phyloP scores from a whole-genome alignment of 208 protist genomes.

The Wallacemonas collosoma region DNA sequence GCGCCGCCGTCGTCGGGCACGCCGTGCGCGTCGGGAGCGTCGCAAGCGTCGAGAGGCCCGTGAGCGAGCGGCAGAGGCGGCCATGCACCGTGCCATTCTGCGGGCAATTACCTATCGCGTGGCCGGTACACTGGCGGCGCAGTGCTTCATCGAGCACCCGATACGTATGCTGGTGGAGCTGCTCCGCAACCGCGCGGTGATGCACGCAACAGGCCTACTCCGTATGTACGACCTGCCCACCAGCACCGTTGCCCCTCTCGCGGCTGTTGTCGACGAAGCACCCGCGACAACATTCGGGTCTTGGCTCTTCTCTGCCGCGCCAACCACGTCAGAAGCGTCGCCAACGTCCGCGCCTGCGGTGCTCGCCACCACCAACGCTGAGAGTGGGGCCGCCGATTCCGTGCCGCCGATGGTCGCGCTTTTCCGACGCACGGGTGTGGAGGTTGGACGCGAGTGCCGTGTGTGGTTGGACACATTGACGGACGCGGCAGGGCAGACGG shows the following conservation, averaged over 20 bases:
- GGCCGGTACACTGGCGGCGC: slow-evolving; percentile 47
- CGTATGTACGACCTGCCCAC: slow-evolving; percentile 33
- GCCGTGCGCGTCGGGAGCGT: slow-evolving; percentile 9
- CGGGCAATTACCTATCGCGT: slow-evolving; percentile 84
- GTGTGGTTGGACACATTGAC: slow-evolving; percentile 40
- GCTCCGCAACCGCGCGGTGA: slow-evolving; percentile 62
- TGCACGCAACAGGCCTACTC: slow-evolving; percentile 72
- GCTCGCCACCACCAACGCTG: not conserved
- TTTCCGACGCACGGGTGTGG: slow-evolving; percentile 43
- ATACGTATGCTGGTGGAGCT: slow-evolving; percentile 66
- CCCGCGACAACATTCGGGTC: not conserved
- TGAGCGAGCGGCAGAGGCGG: slow-evolving; percentile 27
- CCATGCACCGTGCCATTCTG: slow-evolving; percentile 43
- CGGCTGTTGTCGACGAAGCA: slow-evolving; percentile 7
- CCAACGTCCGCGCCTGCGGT: not conserved
- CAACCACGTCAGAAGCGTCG: not conserved
- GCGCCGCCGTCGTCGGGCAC: slow-evolving; percentile 8
- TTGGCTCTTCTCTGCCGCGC: not conserved
- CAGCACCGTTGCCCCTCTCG: slow-evolving; percentile 13
- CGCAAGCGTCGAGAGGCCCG: slow-evolving; percentile 27
- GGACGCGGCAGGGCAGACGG: slow-evolving; percentile 41
- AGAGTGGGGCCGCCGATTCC: slow-evolving; percentile 1
- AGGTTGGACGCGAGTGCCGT: slow-evolving; percentile 44
- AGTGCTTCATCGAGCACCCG: slow-evolving; percentile 76
- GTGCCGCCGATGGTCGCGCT: slow-evolving; percentile 40